Evolutionary conservation across 441 rosid genomes (phyloP).

Genomic region (Gossypium schwendimanii): DNA sequence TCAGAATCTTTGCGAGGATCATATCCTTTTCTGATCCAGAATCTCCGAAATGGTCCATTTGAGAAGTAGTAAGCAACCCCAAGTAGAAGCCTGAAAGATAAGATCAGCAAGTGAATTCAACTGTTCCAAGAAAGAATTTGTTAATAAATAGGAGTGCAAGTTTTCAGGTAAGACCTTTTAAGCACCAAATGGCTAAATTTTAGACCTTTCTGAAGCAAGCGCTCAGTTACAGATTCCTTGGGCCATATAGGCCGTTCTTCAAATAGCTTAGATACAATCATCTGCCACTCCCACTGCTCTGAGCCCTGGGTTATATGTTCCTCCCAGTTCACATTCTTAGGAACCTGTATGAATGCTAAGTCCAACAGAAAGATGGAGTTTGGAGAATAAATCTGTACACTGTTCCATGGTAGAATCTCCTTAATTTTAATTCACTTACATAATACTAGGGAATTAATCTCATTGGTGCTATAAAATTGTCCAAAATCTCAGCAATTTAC

Average conservation of each 20-base stretch:
- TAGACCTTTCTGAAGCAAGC: slow-evolving; percentile 59
- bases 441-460: neutral
- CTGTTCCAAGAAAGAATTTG: slow-evolving; percentile 14
- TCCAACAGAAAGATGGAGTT: slow-evolving; percentile 13
- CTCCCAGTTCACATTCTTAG: slow-evolving; percentile 76
- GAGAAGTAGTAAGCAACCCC: slow-evolving; percentile 88
- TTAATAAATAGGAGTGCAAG: neutral
- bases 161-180: slow-evolving; percentile 51
- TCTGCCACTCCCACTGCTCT: slow-evolving; percentile 70
- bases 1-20: slow-evolving; percentile 95
- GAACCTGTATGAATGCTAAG: slow-evolving; percentile 76
- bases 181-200: slow-evolving; percentile 50
- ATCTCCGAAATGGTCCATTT: slow-evolving; percentile 79
- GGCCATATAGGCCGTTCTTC: slow-evolving; percentile 92
- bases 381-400: slow-evolving; percentile 1
- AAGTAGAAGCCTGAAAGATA: slow-evolving; percentile 59
- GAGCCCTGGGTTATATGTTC: slow-evolving; percentile 43
- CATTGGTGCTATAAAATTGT: neutral
- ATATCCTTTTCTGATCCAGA: slow-evolving; percentile 96
- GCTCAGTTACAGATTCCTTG: slow-evolving; percentile 60
- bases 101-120: neutral
- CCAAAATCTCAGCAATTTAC: neutral
- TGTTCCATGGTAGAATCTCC: slow-evolving; percentile 4
- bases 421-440: neutral
- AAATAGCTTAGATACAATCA: slow-evolving; percentile 70